phyloP scores from a whole-genome alignment of 306 rosid species.

The Parietaria judaica region DNA sequence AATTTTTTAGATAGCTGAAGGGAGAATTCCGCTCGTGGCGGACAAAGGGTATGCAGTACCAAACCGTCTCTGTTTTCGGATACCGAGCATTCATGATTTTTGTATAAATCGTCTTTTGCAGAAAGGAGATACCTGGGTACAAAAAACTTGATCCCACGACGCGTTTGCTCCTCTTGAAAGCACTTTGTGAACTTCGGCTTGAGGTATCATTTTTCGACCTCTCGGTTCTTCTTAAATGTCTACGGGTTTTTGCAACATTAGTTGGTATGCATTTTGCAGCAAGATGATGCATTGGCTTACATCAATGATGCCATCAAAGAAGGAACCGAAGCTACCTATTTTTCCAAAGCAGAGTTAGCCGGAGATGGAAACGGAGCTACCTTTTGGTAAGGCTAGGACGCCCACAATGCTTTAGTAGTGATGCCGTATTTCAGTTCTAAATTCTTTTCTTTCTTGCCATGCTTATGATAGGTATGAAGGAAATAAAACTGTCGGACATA shows the following conservation, averaged over 20 bases:
- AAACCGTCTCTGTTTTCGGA: background rate
- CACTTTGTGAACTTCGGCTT: slow-evolving; percentile 87
- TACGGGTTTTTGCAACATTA: background rate
- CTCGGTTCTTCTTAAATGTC: slow-evolving; percentile 9
- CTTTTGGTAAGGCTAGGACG: slow-evolving; percentile 49
- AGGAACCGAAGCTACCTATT: slow-evolving; percentile 53
- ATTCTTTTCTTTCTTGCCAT: slow-evolving; percentile 16
- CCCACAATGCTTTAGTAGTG: slow-evolving; percentile 2
- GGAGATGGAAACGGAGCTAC: slow-evolving; percentile 50
- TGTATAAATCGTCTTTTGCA: slow-evolving; percentile 35
- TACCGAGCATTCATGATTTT: background rate
- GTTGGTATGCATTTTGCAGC: slow-evolving; percentile 33
- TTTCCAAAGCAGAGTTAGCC: slow-evolving; percentile 61
- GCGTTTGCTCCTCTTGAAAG: slow-evolving; percentile 65
- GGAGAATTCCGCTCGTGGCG: slow-evolving; percentile 62
- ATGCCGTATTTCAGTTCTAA: background rate
- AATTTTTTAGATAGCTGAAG: slow-evolving; percentile 73
- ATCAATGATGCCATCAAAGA: slow-evolving; percentile 63
- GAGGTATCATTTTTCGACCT: slow-evolving; percentile 36
- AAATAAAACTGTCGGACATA: slow-evolving; percentile 45
- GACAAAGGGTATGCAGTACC: slow-evolving; percentile 56
- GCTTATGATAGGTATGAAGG: slow-evolving; percentile 68
- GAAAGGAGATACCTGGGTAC: slow-evolving; percentile 68
- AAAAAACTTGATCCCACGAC: slow-evolving; percentile 57
- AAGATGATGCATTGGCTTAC: slow-evolving; percentile 61